A percentile compares a stretch with the other conserved stretches of the same genome.
Conservation (phyloP, 2,329 filamentous ascomycete species). For the Epichloe brachyelytri region DNA sequence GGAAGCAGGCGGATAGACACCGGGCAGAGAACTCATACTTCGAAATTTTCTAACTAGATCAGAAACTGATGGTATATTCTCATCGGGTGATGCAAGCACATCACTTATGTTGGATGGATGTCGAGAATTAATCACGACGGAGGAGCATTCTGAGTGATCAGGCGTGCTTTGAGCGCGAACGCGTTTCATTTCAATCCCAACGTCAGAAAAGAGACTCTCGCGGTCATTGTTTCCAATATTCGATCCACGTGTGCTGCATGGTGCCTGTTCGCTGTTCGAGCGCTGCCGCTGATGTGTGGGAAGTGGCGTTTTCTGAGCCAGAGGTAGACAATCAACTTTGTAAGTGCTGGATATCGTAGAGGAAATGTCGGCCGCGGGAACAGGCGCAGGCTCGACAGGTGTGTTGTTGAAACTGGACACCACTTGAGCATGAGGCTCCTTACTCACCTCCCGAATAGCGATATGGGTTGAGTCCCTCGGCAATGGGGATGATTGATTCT, state of each 20-base stretch:
- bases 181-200: not conserved
- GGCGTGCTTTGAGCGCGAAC: constrained; percentile 2
- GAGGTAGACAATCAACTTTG: not conserved
- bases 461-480: not conserved
- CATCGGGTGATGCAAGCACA: not conserved
- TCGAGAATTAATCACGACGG: not conserved
- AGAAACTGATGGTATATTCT: constrained; percentile 11
- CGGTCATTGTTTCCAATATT: not conserved
- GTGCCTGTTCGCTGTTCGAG: constrained; percentile 4
- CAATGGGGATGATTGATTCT: not conserved
- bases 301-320: not conserved
- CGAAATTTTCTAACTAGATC: constrained; percentile 15
- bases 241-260: not conserved
- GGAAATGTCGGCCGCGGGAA: not conserved
- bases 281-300: not conserved
- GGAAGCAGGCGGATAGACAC: not conserved
- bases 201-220: not conserved
- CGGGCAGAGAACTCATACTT: constrained; percentile 9
- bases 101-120: constrained; percentile 2
- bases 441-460: not conserved
- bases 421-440: not conserved
- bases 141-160: not conserved
- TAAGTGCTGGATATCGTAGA: not conserved
- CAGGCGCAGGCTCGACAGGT: not conserved
- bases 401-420: not conserved